Percentiles rank a stretch among this genome's conserved stretches.
Conservation (phyloP, 345 rosid genomes). For the Syzygium aqueum region DNA sequence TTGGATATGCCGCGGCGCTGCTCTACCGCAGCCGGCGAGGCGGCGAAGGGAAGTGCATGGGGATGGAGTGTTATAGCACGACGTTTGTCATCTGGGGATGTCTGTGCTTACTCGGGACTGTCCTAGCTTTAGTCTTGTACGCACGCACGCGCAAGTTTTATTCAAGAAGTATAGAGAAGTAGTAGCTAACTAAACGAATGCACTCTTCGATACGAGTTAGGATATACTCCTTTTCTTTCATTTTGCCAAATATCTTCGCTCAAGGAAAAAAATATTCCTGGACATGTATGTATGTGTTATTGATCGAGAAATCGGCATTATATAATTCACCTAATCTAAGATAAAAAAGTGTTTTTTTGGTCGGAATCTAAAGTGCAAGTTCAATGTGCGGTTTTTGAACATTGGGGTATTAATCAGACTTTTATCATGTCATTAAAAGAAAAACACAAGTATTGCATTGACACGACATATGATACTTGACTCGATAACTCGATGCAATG, state of each 20-base stretch:
- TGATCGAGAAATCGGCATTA: not conserved
- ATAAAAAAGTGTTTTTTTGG: not conserved
- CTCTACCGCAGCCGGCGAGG: conserved; percentile 32
- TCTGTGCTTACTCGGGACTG: conserved; percentile 45
- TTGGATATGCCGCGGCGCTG: conserved; percentile 65
- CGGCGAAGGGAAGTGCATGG: conserved; percentile 44
- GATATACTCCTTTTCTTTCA: not conserved
- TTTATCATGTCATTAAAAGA: not conserved
- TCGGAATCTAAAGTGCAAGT: not conserved
- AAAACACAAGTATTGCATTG: not conserved
- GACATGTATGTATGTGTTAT: not conserved
- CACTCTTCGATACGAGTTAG: not conserved
- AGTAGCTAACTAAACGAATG: not conserved
- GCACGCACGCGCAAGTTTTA: conserved; percentile 48
- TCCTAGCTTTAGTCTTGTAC: conserved; percentile 39
- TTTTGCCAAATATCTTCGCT: not conserved
- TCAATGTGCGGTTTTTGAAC: not conserved
- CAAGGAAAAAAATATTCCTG: not conserved
- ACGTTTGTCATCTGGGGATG: conserved; percentile 72
- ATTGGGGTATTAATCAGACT: not conserved
- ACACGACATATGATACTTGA: not conserved
- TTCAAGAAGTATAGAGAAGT: not conserved
- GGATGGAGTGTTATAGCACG: conserved; percentile 46
- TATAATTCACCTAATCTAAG: not conserved
- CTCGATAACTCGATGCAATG: not conserved